phyloP scores from a whole-genome alignment of 805 yeast genomes.

The Maudiozyma bulderi region DNA sequence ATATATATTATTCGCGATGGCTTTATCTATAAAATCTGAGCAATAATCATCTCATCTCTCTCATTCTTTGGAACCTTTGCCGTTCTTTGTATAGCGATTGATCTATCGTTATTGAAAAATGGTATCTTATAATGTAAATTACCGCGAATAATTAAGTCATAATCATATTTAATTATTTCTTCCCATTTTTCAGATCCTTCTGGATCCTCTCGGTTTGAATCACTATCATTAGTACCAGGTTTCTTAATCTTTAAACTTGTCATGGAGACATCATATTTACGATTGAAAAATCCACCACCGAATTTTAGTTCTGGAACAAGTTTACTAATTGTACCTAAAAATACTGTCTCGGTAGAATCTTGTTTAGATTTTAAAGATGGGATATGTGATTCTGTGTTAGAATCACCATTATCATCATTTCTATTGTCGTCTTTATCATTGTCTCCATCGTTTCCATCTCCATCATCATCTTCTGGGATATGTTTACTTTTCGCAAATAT shows the following conservation, averaged over 20 bases:
- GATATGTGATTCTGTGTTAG: neutral
- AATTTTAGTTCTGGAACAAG: conserved; percentile 69
- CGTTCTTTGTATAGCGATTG: conserved; percentile 53
- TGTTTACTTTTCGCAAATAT: conserved; percentile 61
- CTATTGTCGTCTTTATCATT: conserved; percentile 11
- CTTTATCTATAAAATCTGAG: no score
- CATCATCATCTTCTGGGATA: neutral
- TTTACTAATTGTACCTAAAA: conserved; percentile 57
- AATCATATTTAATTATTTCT: conserved; percentile 63
- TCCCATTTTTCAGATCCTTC: conserved; percentile 55
- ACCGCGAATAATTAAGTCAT: conserved; percentile 78
- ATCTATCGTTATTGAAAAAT: conserved; percentile 41
- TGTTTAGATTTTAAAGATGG: neutral
- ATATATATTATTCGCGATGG: no score
- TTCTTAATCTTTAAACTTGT: conserved; percentile 63
- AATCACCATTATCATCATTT: neutral
- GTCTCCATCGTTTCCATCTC: neutral
- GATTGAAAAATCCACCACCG: conserved; percentile 65
- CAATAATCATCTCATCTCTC: neutral
- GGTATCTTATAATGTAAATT: conserved; percentile 70
- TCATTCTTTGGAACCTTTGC: conserved; percentile 31
- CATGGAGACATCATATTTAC: conserved; percentile 46
- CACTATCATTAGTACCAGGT: conserved; percentile 47
- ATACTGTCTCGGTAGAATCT: conserved; percentile 43
- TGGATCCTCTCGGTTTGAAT: conserved; percentile 12